Base-by-base conservation (phyloP, 2,329 filamentous ascomycete genomes). In the Claviceps africana region DNA sequence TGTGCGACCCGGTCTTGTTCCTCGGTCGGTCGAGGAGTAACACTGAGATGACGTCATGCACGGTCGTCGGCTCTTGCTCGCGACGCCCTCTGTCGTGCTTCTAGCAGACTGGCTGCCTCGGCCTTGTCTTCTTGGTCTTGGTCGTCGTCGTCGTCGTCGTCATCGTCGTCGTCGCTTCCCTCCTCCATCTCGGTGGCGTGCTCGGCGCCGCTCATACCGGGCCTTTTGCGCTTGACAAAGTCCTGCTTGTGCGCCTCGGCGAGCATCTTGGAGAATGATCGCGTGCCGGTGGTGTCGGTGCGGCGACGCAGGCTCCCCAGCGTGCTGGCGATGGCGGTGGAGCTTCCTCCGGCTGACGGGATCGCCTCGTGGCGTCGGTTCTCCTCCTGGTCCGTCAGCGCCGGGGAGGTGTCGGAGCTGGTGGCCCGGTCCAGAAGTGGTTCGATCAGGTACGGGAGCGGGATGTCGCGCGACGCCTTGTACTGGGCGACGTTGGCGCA, bases 401-500 rank as follows among this genome's bases (percentile, higher is more conserved):
- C 33, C 28, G 50, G 28, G 21, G 57, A 55, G 13, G 58, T 50
- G 17, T 72, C 71, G 44, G 61, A 57, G 58, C 71, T 74, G 11
- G 62, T 74, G 11, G 62, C 61, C 35, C 65, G 70, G 52, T 72
- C 68, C 55, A 71, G 65, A 11, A 75, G 67, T 0, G 70, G 67
- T 53, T 78, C 73, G 47, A 82, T 69, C 48, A 80, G 75, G 64
- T 96, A 97, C 0, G 91, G 91, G 0, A 97, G 74, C 0, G 88
- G 88, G 0, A 95, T 79, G 61, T 96, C 90, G 52, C 91, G 79
- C 2, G 84, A 88, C 4, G 93, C 93, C 57, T 94, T 89, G 75
- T 94, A 94, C 58, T 88, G 82, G 19, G 82, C 79, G 2, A 98
- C 91, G 60, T 96, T 95, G 52, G 85, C 83, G 68, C 89, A 95